Evolutionary conservation across 2,329 filamentous ascomycete species (phyloP), one percentile per base, ranked within the genome.

Genomic region (Xylaria sp.): DNA sequence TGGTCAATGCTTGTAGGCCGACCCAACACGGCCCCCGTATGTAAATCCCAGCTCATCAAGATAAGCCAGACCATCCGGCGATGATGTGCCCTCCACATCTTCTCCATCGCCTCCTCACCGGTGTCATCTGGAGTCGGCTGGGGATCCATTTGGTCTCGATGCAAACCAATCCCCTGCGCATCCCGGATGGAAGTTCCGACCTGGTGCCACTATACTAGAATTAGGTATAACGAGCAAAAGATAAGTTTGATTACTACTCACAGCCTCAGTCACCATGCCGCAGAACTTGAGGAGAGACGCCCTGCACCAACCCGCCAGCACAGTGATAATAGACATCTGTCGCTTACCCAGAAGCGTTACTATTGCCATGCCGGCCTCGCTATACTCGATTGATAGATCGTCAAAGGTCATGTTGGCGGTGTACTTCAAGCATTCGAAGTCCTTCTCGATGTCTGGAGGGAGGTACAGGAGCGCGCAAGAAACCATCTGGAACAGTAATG

Each of bases 91-190:
- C 82, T 77, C 88, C 88, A 90, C 70, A 88, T 81, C 65, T 85
- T 87, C 66, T 86, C 83, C 17, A 88, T 76, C 1, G 84, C 77
- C 36, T 82, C 81, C 65, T 86, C 85, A 5, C 82, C 73, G 15
- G 73, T 75, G 44, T 81, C 82, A 44, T 81, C 77, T 39, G 82
- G 77, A 15, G 75, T 77, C 2, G 85, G 83, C 55, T 82, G 82
- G 0, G 85, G 85, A 68, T 88, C 85, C 31, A 84, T 76, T 39
- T 78, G 81, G 68, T 86, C 83, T 13, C 84, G 81, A 69, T 90
- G 85, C 71, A 90, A 78, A 13, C 87, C 88, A 45, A 90, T 83
- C 70, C 89, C 87, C 73, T 90, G 87, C 0, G 86, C 88, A 73
- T 90, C 87, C 45, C 86, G 80, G 62, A 90, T 88, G 0, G 85